phyloP scores from a whole-genome alignment of 495 filamentous ascomycete genomes.

The Podospora appendiculata region DNA sequence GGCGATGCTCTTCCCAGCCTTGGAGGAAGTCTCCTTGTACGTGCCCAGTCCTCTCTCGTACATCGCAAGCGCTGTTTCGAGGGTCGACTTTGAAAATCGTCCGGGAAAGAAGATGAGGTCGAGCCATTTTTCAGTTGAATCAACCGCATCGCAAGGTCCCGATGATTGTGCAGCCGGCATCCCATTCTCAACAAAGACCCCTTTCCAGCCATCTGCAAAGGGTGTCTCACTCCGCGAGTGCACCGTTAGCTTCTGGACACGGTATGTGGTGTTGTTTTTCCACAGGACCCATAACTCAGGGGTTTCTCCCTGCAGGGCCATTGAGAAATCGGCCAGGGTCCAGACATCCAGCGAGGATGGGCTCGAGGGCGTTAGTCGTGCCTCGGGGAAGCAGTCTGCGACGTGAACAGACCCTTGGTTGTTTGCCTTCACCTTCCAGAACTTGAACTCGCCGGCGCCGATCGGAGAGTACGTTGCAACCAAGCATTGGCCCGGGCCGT shows the following conservation, averaged over 20 bases:
- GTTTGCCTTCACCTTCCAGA: slow-evolving; percentile 72
- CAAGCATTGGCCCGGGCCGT: slow-evolving; percentile 57
- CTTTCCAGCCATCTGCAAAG: slow-evolving; percentile 69
- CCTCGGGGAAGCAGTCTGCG: slow-evolving; percentile 58
- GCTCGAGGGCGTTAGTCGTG: slow-evolving; percentile 55
- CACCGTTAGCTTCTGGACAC: slow-evolving; percentile 51
- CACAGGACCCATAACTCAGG: slow-evolving; percentile 76
- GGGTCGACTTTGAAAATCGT: slow-evolving; percentile 61
- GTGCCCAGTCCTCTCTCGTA: slow-evolving; percentile 57
- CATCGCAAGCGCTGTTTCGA: slow-evolving; percentile 74
- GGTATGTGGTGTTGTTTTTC: slow-evolving; percentile 74
- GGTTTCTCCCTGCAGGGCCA: slow-evolving; percentile 36
- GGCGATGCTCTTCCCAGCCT: slow-evolving; percentile 44
- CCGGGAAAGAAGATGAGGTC: slow-evolving; percentile 75
- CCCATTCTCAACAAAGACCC: slow-evolving; percentile 57
- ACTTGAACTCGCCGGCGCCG: slow-evolving; percentile 86
- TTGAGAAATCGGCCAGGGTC: slow-evolving; percentile 78
- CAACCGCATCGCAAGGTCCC: slow-evolving; percentile 54
- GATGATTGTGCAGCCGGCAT: slow-evolving; percentile 46
- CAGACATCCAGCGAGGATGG: slow-evolving; percentile 71
- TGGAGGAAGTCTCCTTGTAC: slow-evolving; percentile 25
- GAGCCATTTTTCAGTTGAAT: slow-evolving; percentile 58
- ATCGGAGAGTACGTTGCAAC: slow-evolving; percentile 82
- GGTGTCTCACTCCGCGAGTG: slow-evolving; percentile 31
- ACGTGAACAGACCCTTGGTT: slow-evolving; percentile 55